Evolutionary conservation across 1,284 basidiomycete species (phyloP).

Genomic region (Jaminaea rosea): DNA sequence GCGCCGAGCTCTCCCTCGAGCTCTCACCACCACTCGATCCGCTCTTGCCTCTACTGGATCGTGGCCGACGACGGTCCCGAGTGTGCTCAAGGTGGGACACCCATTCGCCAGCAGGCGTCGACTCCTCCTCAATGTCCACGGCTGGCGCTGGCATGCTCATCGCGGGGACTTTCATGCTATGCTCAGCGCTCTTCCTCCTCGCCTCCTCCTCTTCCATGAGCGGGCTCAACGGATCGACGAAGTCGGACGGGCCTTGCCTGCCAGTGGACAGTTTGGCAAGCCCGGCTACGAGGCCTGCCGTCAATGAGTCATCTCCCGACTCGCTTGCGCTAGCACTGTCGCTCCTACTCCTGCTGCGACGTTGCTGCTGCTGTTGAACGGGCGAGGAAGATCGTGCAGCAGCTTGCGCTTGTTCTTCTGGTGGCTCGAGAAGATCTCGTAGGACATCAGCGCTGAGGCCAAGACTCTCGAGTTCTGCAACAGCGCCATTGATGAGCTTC

Average conservation of each 20-base stretch:
- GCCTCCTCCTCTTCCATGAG: conserved; percentile 6
- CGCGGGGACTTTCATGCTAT: conserved; percentile 2
- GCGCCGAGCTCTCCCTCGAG: not conserved
- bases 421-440: conserved; percentile 49
- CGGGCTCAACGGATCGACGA: conserved; percentile 3
- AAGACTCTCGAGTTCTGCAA: conserved; percentile 66
- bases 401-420: conserved; percentile 4
- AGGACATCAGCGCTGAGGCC: conserved; percentile 62
- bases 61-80: too few relatives aligned
- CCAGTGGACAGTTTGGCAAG: not conserved
- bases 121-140: not conserved
- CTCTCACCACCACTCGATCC: not conserved
- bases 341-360: too few relatives aligned
- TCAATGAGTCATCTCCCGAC: not conserved
- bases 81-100: conserved; percentile 6
- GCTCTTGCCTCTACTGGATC: not conserved
- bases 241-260: not conserved
- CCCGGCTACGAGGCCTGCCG: not conserved
- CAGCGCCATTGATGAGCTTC: conserved; percentile 80
- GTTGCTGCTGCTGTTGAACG: too few relatives aligned
- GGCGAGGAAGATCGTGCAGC: too few relatives aligned
- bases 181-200: conserved; percentile 6
- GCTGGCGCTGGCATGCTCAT: not conserved
- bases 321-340: not conserved
- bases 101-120: conserved; percentile 16